Evolutionary conservation across 345 rosid species (phyloP), one percentile per base, ranked within the genome.

Genomic region (Zanthoxylum bungeanum): DNA sequence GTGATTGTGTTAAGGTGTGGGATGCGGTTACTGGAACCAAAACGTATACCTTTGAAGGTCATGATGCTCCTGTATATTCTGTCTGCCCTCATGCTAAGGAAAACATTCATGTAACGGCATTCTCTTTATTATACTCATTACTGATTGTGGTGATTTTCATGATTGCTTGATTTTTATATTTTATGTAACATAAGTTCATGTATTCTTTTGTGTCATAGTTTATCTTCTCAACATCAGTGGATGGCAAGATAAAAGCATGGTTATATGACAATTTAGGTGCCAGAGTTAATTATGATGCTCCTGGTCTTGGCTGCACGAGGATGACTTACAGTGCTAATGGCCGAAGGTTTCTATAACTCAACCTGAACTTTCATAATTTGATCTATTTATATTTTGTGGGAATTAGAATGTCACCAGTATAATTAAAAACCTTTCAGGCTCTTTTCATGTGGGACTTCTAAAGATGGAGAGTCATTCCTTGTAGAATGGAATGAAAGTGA

Each of bases 41-140:
- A 74, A 80, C 82, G 53, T 79, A 87, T 81, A 83, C 80, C 49
- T 91, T 91, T 84, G 91, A 91, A 85, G 94, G 97, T 65, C 97
- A 91, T 69, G 92, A 87, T 74, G 94, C 94, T 74, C 88, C 94
- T 70, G 92, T 89, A 59, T 91, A 89, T 82, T 91, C 97, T 77
- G 77, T 91, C 66, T 88, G 93, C 73, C 92, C 97, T 57, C 93
- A 88, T 67, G 77, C 86, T 69, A 91, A 89, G 79, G 90, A 87
- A 71, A 82, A 76, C 73, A 89, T 89, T 79, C 94, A 87, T 84
- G 97, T 91, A 69, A 30, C 31, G 40, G 49, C n/a, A 34, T 11
- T n/a, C 56, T 71, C 57, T 25, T 39, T 30, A 65, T 58, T 58
- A 50, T 16, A 17, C 9, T 39, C 27, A 27, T 56, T 16, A 14